Conservation (phyloP, 225 moss, liverwort and hornwort genomes). For the Anthoceros angustus region DNA sequence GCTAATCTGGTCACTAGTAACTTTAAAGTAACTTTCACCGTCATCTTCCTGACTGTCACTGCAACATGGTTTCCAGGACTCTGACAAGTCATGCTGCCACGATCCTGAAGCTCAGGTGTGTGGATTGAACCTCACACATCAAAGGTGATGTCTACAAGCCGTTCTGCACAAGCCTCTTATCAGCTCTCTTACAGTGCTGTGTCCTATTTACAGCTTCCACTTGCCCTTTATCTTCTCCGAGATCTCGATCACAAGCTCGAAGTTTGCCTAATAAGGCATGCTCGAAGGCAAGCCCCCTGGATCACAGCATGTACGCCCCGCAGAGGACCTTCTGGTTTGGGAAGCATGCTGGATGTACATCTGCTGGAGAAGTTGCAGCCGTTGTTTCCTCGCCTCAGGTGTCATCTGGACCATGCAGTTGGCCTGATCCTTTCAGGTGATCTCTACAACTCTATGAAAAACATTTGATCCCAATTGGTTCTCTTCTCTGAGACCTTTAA, state of each 20-base stretch:
- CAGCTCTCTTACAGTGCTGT: neutral
- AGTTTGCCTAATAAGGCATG: constrained; percentile 35
- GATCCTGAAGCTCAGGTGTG: constrained; percentile 50
- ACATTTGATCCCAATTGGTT: too few relatives aligned
- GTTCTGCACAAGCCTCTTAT: neutral
- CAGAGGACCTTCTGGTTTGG: constrained; percentile 58
- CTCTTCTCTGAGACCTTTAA: constrained; percentile 10
- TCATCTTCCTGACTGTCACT: neutral
- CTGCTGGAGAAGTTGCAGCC: constrained; percentile 42
- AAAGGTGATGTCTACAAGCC: too few relatives aligned
- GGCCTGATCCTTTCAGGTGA: constrained; percentile 44
- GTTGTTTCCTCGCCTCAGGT: constrained; percentile 52
- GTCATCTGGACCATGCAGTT: constrained; percentile 54
- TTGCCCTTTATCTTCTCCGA: constrained; percentile 51
- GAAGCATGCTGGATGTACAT: constrained; percentile 32
- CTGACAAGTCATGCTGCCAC: constrained; percentile 23
- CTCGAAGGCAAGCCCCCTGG: constrained; percentile 73
- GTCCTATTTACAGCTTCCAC: constrained; percentile 39
- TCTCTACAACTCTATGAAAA: neutral
- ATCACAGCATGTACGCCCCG: constrained; percentile 31
- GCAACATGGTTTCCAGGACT: constrained; percentile 7
- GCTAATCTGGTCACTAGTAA: too few relatives aligned
- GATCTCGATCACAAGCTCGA: constrained; percentile 60
- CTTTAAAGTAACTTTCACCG: neutral
- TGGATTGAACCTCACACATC: neutral